phyloP scores from a whole-genome alignment of 2,329 filamentous ascomycete species.

The Trichoderma harzianum region DNA sequence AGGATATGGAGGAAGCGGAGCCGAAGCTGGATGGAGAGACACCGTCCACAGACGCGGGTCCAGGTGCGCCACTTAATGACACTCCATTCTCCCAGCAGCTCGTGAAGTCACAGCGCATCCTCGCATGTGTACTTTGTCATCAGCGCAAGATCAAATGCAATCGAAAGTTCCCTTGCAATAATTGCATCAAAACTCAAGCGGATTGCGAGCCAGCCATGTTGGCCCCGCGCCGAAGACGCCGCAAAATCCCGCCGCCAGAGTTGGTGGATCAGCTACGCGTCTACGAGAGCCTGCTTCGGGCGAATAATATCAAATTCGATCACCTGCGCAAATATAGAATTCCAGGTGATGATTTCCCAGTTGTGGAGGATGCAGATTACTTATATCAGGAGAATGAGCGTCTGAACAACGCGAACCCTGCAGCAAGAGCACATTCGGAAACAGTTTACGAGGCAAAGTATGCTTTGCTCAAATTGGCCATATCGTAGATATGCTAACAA shows the following conservation, averaged over 20 bases:
- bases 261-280: constrained; percentile 53
- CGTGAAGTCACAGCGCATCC: not conserved
- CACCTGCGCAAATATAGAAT: constrained; percentile 31
- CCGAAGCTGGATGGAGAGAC: not conserved
- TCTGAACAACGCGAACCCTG: not conserved
- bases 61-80: not conserved
- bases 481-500: not conserved
- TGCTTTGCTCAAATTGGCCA: not conserved
- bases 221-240: constrained; percentile 37
- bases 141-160: constrained; percentile 64
- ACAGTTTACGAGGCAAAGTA: not conserved
- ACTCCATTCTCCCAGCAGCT: not conserved
- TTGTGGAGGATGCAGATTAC: not conserved
- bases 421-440: not conserved
- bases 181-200: constrained; percentile 44
- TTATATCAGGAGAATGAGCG: not conserved
- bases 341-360: not conserved
- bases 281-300: constrained; percentile 55
- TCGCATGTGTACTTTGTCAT: constrained; percentile 56
- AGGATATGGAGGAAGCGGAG: not conserved
- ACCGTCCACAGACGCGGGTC: not conserved
- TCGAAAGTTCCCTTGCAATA: constrained; percentile 54
- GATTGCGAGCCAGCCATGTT: constrained; percentile 44
- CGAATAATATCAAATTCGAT: constrained; percentile 55
- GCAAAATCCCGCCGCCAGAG: constrained; percentile 44